Percentiles rank a stretch among this genome's conserved stretches.
Conservation (phyloP, 228 moss, liverwort and hornwort species). For the Sphagnum magellanicum region DNA sequence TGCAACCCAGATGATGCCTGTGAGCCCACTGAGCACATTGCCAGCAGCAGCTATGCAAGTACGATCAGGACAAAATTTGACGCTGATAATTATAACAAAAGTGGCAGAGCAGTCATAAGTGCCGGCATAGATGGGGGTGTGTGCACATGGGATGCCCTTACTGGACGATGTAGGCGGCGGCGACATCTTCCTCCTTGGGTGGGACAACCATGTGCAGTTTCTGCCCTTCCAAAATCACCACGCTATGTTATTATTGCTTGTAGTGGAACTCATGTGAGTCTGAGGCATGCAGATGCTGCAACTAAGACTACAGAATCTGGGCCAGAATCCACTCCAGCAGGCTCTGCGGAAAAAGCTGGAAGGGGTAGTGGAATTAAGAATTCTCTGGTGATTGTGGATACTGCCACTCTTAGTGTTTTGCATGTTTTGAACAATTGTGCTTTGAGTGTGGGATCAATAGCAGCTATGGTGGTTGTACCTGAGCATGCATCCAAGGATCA, state of each 20-base stretch:
- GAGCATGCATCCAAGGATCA: background rate
- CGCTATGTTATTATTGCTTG: slow-evolving; percentile 5
- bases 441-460: slow-evolving; percentile 6
- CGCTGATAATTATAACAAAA: background rate
- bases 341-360: background rate
- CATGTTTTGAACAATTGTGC: slow-evolving; percentile 8
- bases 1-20: slow-evolving; percentile 3
- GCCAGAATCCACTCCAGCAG: background rate
- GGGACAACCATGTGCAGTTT: slow-evolving; percentile 4
- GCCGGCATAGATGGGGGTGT: slow-evolving; percentile 8
- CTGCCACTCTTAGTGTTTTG: slow-evolving; percentile 4
- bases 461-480: slow-evolving; percentile 1
- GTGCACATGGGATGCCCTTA: slow-evolving; percentile 8
- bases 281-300: background rate
- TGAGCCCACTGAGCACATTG: background rate
- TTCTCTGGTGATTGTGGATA: slow-evolving; percentile 6
- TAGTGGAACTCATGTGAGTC: background rate
- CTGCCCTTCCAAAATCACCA: slow-evolving; percentile 5
- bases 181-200: slow-evolving; percentile 10
- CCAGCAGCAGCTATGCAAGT: background rate
- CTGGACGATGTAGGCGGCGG: slow-evolving; percentile 7
- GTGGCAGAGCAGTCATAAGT: slow-evolving; percentile 5
- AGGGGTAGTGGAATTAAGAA: slow-evolving; percentile 1
- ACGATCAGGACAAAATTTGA: background rate
- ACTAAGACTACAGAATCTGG: background rate